phyloP scores from a whole-genome alignment of 768 basidiomycete species.

The Hemileccinum rubropunctum region DNA sequence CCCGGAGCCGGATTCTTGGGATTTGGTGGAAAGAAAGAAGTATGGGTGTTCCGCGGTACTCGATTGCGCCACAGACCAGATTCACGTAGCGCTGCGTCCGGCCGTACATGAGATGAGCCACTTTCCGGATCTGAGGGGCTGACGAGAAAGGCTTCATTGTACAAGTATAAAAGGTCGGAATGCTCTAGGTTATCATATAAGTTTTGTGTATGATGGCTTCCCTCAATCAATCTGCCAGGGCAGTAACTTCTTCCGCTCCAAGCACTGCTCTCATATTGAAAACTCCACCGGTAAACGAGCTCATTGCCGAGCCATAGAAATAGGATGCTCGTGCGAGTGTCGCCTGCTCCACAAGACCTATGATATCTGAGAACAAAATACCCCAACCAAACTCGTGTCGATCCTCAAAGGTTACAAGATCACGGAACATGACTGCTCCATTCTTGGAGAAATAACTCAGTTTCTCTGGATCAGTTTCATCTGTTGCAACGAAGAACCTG shows the following conservation, averaged over 20 bases:
- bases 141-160: constrained; percentile 6
- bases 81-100: constrained; percentile 23
- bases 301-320: constrained; percentile 39
- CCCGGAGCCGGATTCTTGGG: constrained; percentile 38
- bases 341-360: constrained; percentile 40
- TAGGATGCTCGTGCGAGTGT: constrained; percentile 34
- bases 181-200: not conserved
- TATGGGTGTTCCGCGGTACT: constrained; percentile 61
- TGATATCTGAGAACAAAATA: constrained; percentile 38
- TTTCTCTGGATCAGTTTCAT: constrained; percentile 35
- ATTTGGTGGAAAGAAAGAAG: constrained; percentile 47
- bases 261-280: constrained; percentile 36
- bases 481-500: constrained; percentile 35
- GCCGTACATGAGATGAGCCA: constrained; percentile 14
- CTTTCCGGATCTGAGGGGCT: not conserved
- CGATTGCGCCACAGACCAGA: constrained; percentile 29
- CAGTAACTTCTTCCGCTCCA: constrained; percentile 33
- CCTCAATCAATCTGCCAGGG: constrained; percentile 32
- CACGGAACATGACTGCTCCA: constrained; percentile 37
- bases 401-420: constrained; percentile 40
- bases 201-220: constrained; percentile 1
- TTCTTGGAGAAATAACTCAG: constrained; percentile 28
- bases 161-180: constrained; percentile 9
- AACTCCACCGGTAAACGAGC: constrained; percentile 39
- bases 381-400: constrained; percentile 38